Conservation (phyloP, 2,329 filamentous ascomycete species). For the Cladosporium cucumerinum region DNA sequence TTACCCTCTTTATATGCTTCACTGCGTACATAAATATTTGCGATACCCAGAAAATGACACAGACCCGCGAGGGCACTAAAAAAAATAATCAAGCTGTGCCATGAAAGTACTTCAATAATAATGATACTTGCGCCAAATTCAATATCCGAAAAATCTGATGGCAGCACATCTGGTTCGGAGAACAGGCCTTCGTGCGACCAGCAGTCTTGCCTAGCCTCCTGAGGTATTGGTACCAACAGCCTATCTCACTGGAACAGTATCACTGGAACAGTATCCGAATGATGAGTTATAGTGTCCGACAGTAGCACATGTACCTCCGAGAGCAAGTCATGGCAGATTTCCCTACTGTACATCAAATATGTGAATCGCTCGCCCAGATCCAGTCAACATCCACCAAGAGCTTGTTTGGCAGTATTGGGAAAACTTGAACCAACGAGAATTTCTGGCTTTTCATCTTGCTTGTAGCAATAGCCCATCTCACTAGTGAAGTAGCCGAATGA, state of each 20-base stretch:
- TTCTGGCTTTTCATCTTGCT: too few species aligned
- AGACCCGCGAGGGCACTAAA: conserved; percentile 5
- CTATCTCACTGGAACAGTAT: not conserved
- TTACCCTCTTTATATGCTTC: not conserved
- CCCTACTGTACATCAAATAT: too few species aligned
- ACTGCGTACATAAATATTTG: not conserved
- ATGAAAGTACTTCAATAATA: not conserved
- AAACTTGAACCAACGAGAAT: too few species aligned
- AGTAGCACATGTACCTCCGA: not conserved
- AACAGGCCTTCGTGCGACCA: not conserved
- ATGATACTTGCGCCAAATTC: not conserved
- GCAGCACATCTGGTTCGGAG: not conserved
- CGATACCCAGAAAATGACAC: conserved; percentile 1
- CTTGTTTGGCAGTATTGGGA: too few species aligned
- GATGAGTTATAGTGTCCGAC: not conserved
- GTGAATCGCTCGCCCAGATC: too few species aligned
- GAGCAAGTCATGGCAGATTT: too few species aligned
- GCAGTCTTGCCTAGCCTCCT: not conserved
- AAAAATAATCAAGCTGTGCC: not conserved
- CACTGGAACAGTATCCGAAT: too few species aligned
- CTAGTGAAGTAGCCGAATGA: not conserved
- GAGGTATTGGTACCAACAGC: not conserved
- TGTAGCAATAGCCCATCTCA: not conserved
- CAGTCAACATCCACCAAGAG: too few species aligned
- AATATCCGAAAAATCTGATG: not conserved